These are phyloP conservation scores for Cordia subcordata DNA, from an alignment of 257 asterid species.

Conservation along the genomic window DNA sequence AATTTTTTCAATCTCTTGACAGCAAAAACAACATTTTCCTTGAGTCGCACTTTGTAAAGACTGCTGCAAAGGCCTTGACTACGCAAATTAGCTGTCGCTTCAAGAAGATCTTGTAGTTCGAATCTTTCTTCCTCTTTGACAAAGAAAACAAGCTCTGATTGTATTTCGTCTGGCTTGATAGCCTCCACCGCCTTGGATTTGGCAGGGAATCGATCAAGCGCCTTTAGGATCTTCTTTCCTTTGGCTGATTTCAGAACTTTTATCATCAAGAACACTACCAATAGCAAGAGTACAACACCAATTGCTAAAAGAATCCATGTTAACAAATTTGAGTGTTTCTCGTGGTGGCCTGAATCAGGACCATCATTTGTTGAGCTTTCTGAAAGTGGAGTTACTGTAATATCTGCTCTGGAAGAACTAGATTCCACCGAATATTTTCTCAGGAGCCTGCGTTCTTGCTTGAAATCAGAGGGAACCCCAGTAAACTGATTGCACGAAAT, in stretches of 20 bases:
- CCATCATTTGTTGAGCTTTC: not conserved
- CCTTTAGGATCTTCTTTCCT: too few relatives aligned
- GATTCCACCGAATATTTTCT: not conserved
- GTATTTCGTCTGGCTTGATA: conserved; percentile 4
- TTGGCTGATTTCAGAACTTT: conserved; percentile 5
- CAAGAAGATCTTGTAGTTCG: conserved; percentile 38
- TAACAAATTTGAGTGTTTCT: conserved; percentile 3
- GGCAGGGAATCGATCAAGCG: too few relatives aligned
- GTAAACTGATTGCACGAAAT: conserved; percentile 19
- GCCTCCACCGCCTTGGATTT: not conserved
- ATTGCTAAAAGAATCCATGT: conserved; percentile 14
- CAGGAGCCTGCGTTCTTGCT: too few relatives aligned
- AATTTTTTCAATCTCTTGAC: conserved; percentile 39
- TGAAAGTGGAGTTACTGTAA: too few relatives aligned
- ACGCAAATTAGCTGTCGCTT: conserved; percentile 32
- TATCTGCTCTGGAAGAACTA: not conserved
- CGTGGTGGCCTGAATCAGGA: not conserved
- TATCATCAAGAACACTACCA: conserved; percentile 1
- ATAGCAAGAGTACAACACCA: conserved; percentile 14
- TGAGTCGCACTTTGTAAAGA: conserved; percentile 32
- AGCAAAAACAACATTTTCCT: conserved; percentile 24
- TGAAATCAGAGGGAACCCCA: not conserved
- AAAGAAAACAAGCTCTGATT: conserved; percentile 43
- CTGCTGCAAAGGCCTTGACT: conserved; percentile 32
- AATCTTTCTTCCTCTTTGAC: conserved; percentile 35